Percentiles rank a stretch among this genome's conserved stretches.
These are phyloP conservation scores for Excoecaria cochinchinensis DNA, from an alignment of 345 rosid genomes.

Conservation along the genomic window DNA sequence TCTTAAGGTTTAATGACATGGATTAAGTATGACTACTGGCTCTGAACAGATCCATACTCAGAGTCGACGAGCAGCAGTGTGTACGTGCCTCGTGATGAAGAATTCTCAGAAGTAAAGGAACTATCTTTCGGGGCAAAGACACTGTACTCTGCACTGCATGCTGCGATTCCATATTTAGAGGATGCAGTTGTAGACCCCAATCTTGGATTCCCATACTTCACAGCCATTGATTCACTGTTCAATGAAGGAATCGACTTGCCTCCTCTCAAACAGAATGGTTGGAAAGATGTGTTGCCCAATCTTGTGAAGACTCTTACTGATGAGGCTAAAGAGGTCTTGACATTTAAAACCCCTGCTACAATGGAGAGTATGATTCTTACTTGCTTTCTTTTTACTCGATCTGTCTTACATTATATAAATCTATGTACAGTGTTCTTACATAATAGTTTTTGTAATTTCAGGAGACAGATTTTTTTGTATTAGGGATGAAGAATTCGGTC, in stretches of 20 bases:
- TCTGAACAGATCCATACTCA: conserved; percentile 42
- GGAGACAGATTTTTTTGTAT: conserved; percentile 78
- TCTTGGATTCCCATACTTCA: conserved; percentile 59
- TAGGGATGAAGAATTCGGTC: conserved; percentile 71
- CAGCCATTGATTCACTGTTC: conserved; percentile 61
- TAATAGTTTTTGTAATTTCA: conserved; percentile 20
- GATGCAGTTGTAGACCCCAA: conserved; percentile 37
- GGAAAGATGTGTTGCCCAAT: conserved; percentile 50
- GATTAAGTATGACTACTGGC: background rate
- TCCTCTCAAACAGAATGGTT: conserved; percentile 30
- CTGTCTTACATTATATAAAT: too few relatives aligned
- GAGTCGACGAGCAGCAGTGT: conserved; percentile 44
- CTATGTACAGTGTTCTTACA: background rate
- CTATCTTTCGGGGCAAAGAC: conserved; percentile 58
- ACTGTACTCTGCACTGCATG: conserved; percentile 59
- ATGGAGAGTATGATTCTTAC: conserved; percentile 39
- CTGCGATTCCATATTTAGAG: conserved; percentile 54
- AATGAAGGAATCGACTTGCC: conserved; percentile 53
- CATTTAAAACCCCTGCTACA: conserved; percentile 54
- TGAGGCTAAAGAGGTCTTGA: conserved; percentile 40
- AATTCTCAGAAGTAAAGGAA: conserved; percentile 53
- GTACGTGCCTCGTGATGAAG: conserved; percentile 85
- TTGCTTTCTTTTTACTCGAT: background rate
- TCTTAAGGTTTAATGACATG: too few relatives aligned
- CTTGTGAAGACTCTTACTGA: conserved; percentile 47